Conservation (phyloP, 495 filamentous ascomycete species). For the Lophiostoma macrostomum region DNA sequence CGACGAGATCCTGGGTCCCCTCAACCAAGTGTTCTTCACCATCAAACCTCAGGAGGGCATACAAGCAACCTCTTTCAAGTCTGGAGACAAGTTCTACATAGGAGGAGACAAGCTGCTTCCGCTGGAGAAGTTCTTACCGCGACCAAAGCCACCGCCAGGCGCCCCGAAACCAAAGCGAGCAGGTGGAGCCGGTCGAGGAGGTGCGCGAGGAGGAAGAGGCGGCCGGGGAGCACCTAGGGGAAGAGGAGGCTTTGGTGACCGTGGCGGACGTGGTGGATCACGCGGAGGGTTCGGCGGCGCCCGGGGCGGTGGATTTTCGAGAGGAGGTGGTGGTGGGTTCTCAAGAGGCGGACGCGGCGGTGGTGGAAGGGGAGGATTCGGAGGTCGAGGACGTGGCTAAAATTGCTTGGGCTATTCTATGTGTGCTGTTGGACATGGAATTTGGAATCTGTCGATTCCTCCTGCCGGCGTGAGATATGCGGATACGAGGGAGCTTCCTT, state of each 20-base stretch:
- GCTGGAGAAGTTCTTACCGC: slow-evolving; percentile 92
- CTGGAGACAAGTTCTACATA: slow-evolving; percentile 96
- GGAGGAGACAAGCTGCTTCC: slow-evolving; percentile 91
- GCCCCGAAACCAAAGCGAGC: slow-evolving; percentile 58
- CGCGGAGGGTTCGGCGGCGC: slow-evolving; percentile 30
- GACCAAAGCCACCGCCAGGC: slow-evolving; percentile 78
- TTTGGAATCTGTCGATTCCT: no score
- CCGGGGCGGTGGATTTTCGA: slow-evolving; percentile 27
- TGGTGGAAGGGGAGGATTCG: slow-evolving; percentile 30
- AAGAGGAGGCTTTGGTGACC: slow-evolving; percentile 17
- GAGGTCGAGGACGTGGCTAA: slow-evolving; percentile 28
- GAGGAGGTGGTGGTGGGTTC: slow-evolving; percentile 29
- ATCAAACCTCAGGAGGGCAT: slow-evolving; percentile 96
- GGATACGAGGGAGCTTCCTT: no score
- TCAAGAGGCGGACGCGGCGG: slow-evolving; percentile 27
- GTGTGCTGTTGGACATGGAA: no score
- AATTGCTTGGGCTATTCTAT: not conserved
- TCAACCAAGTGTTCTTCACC: slow-evolving; percentile 97
- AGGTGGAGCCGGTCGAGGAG: slow-evolving; percentile 48
- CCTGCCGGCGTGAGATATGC: no score
- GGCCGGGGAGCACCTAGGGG: slow-evolving; percentile 21
- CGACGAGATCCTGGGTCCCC: slow-evolving; percentile 90
- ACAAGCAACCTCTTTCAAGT: slow-evolving; percentile 88
- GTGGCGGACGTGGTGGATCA: slow-evolving; percentile 24
- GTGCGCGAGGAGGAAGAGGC: slow-evolving; percentile 11